Evolutionary conservation across 2,329 filamentous ascomycete genomes (phyloP), one percentile per base, ranked within the genome.

Genomic region (Teratosphaeria viscida): DNA sequence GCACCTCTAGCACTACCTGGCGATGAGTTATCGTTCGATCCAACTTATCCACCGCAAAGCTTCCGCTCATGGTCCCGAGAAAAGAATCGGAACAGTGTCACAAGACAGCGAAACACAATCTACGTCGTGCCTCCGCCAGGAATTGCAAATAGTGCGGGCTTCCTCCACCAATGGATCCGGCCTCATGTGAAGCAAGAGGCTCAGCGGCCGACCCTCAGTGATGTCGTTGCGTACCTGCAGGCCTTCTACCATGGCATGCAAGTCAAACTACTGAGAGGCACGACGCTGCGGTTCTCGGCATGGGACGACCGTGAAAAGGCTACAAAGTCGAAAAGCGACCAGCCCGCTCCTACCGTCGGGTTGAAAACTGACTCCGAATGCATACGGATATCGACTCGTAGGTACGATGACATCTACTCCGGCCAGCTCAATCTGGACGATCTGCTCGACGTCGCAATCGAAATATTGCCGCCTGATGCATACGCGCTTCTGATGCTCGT

Each of bases 361-460:
- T 75, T 87, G 0, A 57, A 65, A 32, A 68, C 76, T 2, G 61
- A 68, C 1, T 62, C 68, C 1, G 66, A 73, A 27, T 67, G 74
- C 37, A 77, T 79, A 3, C 77, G 81, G 0, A 79, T 88, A 56
- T 77, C 82, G 10, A 75, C 74, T 2, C 78, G 84, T 0, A 67
- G 73, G 0, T 75, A 77, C 0, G 81, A 85, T 55, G 72, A 71
- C 0, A 49, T 75, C 0, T 83, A 82, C 29, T 57, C 64, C 0
- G 72, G 72, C 12, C 83, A 86, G 65, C 69, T 88, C 2, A 83
- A 86, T 58, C 75, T 87, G 0, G 73, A 81, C 53, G 85, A 88
- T 65, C 72, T 88, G 1, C 74, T 87, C 0, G 84, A 87, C 63
- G 79, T 76, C 0, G 76, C 81, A 0, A 77, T 83, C 1, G 72